These are phyloP conservation scores for Globisporangium viniferum DNA, from an alignment of 352 stramenopile species.

Conservation along the genomic window DNA sequence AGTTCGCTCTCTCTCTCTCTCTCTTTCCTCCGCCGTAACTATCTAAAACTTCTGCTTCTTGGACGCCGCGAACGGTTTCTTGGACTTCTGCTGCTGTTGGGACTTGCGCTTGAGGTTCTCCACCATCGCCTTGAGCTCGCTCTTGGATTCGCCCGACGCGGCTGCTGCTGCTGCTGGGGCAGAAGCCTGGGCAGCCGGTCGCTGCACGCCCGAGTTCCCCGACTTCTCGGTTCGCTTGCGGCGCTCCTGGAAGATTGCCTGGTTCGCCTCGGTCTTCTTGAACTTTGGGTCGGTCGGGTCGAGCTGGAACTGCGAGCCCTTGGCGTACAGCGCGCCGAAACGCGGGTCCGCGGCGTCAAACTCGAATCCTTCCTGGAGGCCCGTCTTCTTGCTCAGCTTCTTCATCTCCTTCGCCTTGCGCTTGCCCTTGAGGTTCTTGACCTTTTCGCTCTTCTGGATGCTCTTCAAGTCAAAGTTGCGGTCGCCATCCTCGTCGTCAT, in stretches of 20 bases:
- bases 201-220: slow-evolving; percentile 1
- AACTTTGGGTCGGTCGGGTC: slow-evolving; percentile 85
- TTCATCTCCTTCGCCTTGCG: slow-evolving; percentile 73
- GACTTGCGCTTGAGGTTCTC: slow-evolving; percentile 84
- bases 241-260: slow-evolving; percentile 77
- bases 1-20: neutral
- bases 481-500: slow-evolving; percentile 40
- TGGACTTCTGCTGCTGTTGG: slow-evolving; percentile 39
- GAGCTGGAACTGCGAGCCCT: slow-evolving; percentile 75
- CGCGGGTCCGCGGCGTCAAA: slow-evolving; percentile 75
- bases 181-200: neutral
- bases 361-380: slow-evolving; percentile 70
- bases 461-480: slow-evolving; percentile 88
- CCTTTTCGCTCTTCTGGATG: slow-evolving; percentile 70
- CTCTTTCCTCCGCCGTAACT: neutral
- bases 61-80: slow-evolving; percentile 28
- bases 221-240: slow-evolving; percentile 58
- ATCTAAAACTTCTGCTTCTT: slow-evolving; percentile 48
- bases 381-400: slow-evolving; percentile 61
- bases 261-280: slow-evolving; percentile 74
- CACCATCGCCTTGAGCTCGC: slow-evolving; percentile 64
- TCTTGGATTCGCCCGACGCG: slow-evolving; percentile 24
- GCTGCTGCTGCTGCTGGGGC: neutral
- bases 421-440: slow-evolving; percentile 75
- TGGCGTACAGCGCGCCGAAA: slow-evolving; percentile 73